phyloP scores from a whole-genome alignment of 2,329 filamentous ascomycete species.

The Aspergillus fischeri region DNA sequence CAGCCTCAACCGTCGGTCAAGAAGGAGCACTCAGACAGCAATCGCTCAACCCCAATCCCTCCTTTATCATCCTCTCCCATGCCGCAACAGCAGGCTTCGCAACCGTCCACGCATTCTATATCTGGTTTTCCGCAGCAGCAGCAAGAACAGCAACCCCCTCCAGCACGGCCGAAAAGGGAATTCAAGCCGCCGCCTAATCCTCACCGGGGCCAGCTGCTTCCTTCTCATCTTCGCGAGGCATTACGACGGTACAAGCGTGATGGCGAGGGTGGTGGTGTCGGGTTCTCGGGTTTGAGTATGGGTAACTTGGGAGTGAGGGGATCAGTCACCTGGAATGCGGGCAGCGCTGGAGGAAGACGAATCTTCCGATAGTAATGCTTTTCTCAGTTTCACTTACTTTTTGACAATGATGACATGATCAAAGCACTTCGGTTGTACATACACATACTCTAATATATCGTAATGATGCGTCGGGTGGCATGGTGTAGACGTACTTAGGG shows the following conservation, averaged over 20 bases:
- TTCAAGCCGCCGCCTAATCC: slow-evolving; percentile 42
- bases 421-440: background rate
- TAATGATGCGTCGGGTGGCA: background rate
- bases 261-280: slow-evolving; percentile 46
- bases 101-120: background rate
- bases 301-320: slow-evolving; percentile 43
- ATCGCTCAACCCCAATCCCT: slow-evolving; percentile 9
- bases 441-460: background rate
- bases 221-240: slow-evolving; percentile 48
- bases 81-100: background rate
- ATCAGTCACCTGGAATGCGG: slow-evolving; percentile 40
- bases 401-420: background rate
- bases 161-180: slow-evolving; percentile 16
- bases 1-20: slow-evolving; percentile 18
- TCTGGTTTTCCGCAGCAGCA: slow-evolving; percentile 6
- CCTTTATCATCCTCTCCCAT: slow-evolving; percentile 8
- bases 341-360: slow-evolving; percentile 38
- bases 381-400: background rate
- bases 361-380: slow-evolving; percentile 37
- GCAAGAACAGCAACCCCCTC: slow-evolving; percentile 4
- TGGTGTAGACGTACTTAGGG: too few relatives aligned
- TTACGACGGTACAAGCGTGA: slow-evolving; percentile 47
- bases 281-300: slow-evolving; percentile 46
- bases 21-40: slow-evolving; percentile 19
- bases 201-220: slow-evolving; percentile 45